A percentile compares a stretch with the other conserved stretches of the same genome.
phyloP scores from a whole-genome alignment of 192 early-diverging fungal species.

The Backusella westeae region DNA sequence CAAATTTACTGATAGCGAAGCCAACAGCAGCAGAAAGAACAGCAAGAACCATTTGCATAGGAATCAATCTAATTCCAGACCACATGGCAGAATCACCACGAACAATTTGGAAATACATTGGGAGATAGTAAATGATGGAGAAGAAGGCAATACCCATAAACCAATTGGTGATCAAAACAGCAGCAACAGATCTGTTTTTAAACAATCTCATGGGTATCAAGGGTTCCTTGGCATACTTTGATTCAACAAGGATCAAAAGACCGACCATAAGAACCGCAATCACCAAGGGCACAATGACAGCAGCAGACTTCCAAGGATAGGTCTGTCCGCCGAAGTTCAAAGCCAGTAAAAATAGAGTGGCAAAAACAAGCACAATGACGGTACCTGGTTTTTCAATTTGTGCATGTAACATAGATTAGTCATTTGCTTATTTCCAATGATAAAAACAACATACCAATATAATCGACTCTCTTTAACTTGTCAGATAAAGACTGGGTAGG shows the following conservation, averaged over 20 bases:
- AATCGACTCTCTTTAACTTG: conserved; percentile 72
- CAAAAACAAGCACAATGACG: conserved; percentile 33
- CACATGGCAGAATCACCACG: conserved; percentile 51
- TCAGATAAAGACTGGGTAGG: conserved; percentile 48
- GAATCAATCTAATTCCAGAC: conserved; percentile 32
- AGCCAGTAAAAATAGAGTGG: conserved; percentile 65
- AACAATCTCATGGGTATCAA: conserved; percentile 66
- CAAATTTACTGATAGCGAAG: conserved; percentile 9
- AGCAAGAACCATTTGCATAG: conserved; percentile 19
- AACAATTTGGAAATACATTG: conserved; percentile 70
- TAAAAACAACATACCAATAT: conserved; percentile 48
- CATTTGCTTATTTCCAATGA: background rate
- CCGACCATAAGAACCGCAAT: conserved; percentile 46
- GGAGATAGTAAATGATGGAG: conserved; percentile 72
- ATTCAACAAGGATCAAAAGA: conserved; percentile 57
- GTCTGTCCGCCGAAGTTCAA: conserved; percentile 71
- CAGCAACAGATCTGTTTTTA: conserved; percentile 56
- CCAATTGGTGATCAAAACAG: conserved; percentile 59
- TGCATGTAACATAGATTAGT: background rate
- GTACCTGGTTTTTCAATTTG: conserved; percentile 2
- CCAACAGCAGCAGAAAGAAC: conserved; percentile 16
- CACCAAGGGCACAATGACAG: conserved; percentile 56
- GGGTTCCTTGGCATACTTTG: conserved; percentile 70
- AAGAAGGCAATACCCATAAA: conserved; percentile 65
- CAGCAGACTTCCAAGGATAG: conserved; percentile 66